phyloP scores from a whole-genome alignment of 768 basidiomycete species.

The Gymnopilus dilepis region DNA sequence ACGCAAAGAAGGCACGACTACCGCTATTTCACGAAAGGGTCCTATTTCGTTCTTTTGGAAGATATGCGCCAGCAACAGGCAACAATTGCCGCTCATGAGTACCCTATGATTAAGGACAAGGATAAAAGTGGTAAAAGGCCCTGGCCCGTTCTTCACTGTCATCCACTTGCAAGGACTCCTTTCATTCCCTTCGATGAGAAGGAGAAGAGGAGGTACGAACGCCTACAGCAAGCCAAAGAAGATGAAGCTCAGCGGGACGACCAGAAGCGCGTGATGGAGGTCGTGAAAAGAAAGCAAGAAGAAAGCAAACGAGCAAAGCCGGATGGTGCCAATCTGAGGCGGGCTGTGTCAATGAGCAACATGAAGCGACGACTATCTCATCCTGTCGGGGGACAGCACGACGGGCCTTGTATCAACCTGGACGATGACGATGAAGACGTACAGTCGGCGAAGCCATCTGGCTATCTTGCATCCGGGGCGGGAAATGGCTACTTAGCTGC shows the following conservation, averaged over 20 bases:
- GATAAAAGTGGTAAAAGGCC: slow-evolving; percentile 58
- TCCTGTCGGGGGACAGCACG: slow-evolving; percentile 30
- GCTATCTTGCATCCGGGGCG: slow-evolving; percentile 42
- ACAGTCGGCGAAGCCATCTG: slow-evolving; percentile 71
- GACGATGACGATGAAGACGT: slow-evolving; percentile 49
- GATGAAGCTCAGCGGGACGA: slow-evolving; percentile 46
- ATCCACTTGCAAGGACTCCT: slow-evolving; percentile 74
- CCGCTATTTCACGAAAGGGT: slow-evolving; percentile 79
- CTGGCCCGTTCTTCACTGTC: slow-evolving; percentile 87
- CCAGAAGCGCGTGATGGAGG: slow-evolving; percentile 39
- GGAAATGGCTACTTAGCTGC: slow-evolving; percentile 62
- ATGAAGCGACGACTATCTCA: slow-evolving; percentile 59
- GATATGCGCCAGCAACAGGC: slow-evolving; percentile 85
- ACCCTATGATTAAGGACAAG: slow-evolving; percentile 57
- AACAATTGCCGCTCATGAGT: slow-evolving; percentile 86
- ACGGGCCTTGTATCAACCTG: slow-evolving; percentile 25
- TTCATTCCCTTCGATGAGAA: slow-evolving; percentile 78
- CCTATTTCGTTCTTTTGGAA: slow-evolving; percentile 89
- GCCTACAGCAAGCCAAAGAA: slow-evolving; percentile 52
- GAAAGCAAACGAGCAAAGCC: slow-evolving; percentile 35
- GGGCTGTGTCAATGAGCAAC: slow-evolving; percentile 78
- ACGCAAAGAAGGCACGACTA: slow-evolving; percentile 87
- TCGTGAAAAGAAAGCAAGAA: slow-evolving; percentile 44
- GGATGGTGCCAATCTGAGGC: slow-evolving; percentile 58
- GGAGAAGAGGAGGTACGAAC: slow-evolving; percentile 73